Evolutionary conservation across 2,329 filamentous ascomycete species (phyloP).

Genomic region (Samsoniella hepiali): DNA sequence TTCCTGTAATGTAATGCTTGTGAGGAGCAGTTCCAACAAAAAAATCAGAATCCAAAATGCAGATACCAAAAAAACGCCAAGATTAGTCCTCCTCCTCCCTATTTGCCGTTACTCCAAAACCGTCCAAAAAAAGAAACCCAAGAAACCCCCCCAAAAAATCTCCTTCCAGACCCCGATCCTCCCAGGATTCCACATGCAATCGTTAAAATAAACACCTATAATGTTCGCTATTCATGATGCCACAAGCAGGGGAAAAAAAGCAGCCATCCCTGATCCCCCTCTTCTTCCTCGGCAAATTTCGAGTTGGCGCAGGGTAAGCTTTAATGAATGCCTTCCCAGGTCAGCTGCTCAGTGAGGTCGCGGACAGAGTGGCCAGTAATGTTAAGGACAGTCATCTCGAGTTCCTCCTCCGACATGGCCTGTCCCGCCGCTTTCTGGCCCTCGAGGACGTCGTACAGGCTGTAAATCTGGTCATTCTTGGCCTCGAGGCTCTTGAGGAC

Average conservation of each 20-base stretch:
- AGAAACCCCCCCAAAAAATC: background rate
- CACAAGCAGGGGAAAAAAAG: background rate
- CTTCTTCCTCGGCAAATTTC: background rate
- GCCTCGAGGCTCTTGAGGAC: constrained; percentile 63
- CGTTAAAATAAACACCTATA: constrained; percentile 8
- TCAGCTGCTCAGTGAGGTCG: constrained; percentile 40
- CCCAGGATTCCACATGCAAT: constrained; percentile 11
- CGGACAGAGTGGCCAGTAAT: constrained; percentile 47
- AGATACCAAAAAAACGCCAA: background rate
- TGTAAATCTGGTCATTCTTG: constrained; percentile 78
- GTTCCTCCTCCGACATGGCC: constrained; percentile 59
- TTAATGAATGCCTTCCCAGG: constrained; percentile 41
- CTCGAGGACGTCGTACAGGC: constrained; percentile 78
- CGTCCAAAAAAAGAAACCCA: background rate
- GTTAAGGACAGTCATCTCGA: constrained; percentile 61
- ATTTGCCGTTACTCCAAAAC: background rate
- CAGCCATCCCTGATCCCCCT: background rate
- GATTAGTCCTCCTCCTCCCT: background rate
- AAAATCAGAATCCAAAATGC: background rate
- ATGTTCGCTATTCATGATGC: constrained; percentile 16
- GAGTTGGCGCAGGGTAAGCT: too few relatives aligned
- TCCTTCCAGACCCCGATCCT: background rate
- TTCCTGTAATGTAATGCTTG: constrained; percentile 1
- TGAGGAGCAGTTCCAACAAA: constrained; percentile 7
- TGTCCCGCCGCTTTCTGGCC: constrained; percentile 67